A percentile compares a stretch with the other conserved stretches of the same genome.
These are phyloP conservation scores for Stygiomarasmius scandens DNA, from an alignment of 1,284 basidiomycete species.

Conservation along the genomic window DNA sequence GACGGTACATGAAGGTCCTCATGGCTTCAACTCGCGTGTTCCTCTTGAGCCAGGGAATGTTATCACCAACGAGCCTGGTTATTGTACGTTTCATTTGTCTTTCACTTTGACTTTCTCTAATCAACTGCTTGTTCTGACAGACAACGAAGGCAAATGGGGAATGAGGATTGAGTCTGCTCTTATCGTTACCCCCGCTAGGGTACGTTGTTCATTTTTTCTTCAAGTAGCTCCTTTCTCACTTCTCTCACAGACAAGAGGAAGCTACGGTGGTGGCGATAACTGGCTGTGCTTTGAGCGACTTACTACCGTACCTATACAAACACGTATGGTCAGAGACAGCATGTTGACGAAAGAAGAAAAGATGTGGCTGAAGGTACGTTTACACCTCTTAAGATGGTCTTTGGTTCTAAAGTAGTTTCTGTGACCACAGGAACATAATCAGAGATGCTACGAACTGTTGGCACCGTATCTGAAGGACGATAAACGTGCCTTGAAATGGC, in stretches of 20 bases:
- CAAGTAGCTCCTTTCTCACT: conserved; percentile 1
- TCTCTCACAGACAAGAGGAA: conserved; percentile 62
- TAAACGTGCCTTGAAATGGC: conserved; percentile 80
- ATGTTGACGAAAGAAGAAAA: conserved; percentile 88
- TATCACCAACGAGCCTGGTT: conserved; percentile 87
- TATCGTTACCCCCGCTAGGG: conserved; percentile 68
- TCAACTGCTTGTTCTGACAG: conserved; percentile 40
- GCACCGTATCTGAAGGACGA: conserved; percentile 78
- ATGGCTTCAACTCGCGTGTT: conserved; percentile 67
- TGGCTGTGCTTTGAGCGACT: conserved; percentile 90
- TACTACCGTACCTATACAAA: conserved; percentile 94
- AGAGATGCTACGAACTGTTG: conserved; percentile 69
- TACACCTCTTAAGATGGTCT: no score
- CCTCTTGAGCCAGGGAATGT: conserved; percentile 81
- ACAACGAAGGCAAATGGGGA: conserved; percentile 84
- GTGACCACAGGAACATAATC: conserved; percentile 91
- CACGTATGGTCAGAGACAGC: conserved; percentile 82
- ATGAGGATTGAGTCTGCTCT: conserved; percentile 89
- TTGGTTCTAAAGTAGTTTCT: no score
- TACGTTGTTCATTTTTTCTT: conserved; percentile 35
- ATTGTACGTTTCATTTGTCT: conserved; percentile 55
- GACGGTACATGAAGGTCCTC: conserved; percentile 78
- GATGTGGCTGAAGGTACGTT: conserved; percentile 88
- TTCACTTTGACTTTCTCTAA: conserved; percentile 12
- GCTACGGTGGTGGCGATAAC: conserved; percentile 64